Conservation (phyloP, 257 asterid genomes). For the Solanum commersonii region DNA sequence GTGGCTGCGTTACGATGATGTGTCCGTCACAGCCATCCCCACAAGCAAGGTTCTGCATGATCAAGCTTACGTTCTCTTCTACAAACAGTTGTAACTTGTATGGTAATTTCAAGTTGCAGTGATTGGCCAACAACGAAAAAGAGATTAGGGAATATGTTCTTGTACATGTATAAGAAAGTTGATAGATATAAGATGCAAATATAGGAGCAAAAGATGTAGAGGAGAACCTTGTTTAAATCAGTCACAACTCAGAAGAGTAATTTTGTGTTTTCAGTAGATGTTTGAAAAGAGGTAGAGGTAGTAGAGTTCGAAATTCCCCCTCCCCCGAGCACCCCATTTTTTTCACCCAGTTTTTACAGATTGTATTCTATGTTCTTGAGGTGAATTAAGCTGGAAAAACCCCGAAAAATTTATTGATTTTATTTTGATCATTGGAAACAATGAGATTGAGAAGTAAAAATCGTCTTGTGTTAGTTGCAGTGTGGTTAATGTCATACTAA, state of each 20-base stretch:
- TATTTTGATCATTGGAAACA: not conserved
- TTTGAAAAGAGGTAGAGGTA: not conserved
- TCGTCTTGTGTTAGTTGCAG: not conserved
- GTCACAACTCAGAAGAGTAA: conserved; percentile 1
- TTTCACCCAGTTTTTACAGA: not conserved
- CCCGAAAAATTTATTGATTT: not conserved
- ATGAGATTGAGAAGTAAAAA: not conserved
- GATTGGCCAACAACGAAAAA: not conserved
- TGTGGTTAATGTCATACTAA: not conserved
- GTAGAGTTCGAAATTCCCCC: not conserved
- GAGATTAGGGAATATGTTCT: conserved; percentile 10
- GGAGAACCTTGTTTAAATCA: not conserved
- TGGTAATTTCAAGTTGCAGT: conserved; percentile 6
- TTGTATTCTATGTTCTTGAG: not conserved
- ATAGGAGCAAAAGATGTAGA: conserved; percentile 10
- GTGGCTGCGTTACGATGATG: conserved; percentile 80
- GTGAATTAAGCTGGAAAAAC: not conserved
- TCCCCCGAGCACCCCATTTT: not conserved
- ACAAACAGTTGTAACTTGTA: conserved; percentile 43
- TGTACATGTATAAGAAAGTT: conserved; percentile 27
- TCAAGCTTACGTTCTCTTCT: conserved; percentile 74
- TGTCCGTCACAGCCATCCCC: conserved; percentile 43
- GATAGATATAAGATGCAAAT: conserved; percentile 1
- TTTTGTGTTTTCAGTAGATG: not conserved
- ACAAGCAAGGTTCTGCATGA: conserved; percentile 58